Conservation (phyloP, 2,329 filamentous ascomycete genomes). For the Eutypella sp. region DNA sequence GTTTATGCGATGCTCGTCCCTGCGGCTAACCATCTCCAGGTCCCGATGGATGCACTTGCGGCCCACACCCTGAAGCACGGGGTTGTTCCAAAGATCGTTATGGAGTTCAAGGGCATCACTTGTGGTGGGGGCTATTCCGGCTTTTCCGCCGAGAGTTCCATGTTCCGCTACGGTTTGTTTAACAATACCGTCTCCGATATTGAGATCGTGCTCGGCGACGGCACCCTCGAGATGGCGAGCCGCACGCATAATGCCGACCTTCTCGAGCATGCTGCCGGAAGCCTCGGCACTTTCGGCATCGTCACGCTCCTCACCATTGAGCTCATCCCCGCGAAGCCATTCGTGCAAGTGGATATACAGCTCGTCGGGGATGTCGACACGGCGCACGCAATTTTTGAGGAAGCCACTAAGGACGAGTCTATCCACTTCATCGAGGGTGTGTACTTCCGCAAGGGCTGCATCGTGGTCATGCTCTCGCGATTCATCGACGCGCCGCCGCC, state of each 20-base stretch:
- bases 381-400: conserved; percentile 33
- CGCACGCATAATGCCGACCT: conserved; percentile 42
- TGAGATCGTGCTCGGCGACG: conserved; percentile 51
- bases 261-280: conserved; percentile 47
- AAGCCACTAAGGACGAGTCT: conserved; percentile 16
- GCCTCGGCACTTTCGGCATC: conserved; percentile 52
- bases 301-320: conserved; percentile 49
- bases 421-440: conserved; percentile 56
- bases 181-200: conserved; percentile 46
- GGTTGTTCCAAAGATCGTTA: conserved; percentile 51
- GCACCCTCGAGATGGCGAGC: conserved; percentile 43
- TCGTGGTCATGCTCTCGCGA: conserved; percentile 47
- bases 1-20: too few species aligned
- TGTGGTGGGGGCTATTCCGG: conserved; percentile 54
- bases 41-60: conserved; percentile 52
- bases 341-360: conserved; percentile 45
- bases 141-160: conserved; percentile 51
- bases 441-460: conserved; percentile 40
- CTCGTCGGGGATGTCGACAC: conserved; percentile 27
- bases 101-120: conserved; percentile 57
- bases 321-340: conserved; percentile 41
- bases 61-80: conserved; percentile 45
- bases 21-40: too few species aligned
- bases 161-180: conserved; percentile 54
- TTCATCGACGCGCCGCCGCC: conserved; percentile 37